Evolutionary conservation across 371 early-diverging fungal species (phyloP).

Genomic region (Capniomyces stellatus): DNA sequence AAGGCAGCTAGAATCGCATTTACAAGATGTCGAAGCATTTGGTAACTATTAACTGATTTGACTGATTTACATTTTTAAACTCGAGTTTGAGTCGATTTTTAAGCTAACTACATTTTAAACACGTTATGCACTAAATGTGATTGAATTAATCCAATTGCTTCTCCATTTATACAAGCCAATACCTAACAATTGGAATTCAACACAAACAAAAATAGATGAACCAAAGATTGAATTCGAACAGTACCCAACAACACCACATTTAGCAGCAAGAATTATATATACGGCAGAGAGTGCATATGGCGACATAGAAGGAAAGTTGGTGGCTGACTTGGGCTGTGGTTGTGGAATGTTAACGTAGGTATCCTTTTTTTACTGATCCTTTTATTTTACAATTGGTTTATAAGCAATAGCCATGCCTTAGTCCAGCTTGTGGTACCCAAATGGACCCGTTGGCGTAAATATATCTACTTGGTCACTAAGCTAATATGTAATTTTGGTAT

Average conservation of each 20-base stretch:
- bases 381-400: too few relatives aligned
- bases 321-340: constrained; percentile 70
- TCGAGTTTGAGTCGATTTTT: too few relatives aligned
- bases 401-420: too few relatives aligned
- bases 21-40: constrained; percentile 55
- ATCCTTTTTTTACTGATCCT: too few relatives aligned
- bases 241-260: constrained; percentile 69
- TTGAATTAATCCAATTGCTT: background rate
- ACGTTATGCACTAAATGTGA: too few relatives aligned
- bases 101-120: too few relatives aligned
- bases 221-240: constrained; percentile 73
- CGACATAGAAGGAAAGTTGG: constrained; percentile 53
- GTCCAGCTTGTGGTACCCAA: too few relatives aligned
- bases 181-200: background rate
- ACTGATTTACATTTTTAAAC: too few relatives aligned
- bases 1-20: constrained; percentile 50
- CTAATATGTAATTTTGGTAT: too few relatives aligned
- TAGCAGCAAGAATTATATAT: constrained; percentile 63
- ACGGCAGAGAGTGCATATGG: constrained; percentile 57
- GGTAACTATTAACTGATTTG: too few relatives aligned
- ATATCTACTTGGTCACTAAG: too few relatives aligned
- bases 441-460: too few relatives aligned
- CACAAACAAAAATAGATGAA: background rate
- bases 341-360: constrained; percentile 44
- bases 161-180: background rate